Evolutionary conservation across 371 early-diverging fungal genomes (phyloP), one percentile per base, ranked within the genome.

Genomic region (Umbelopsis sp.): DNA sequence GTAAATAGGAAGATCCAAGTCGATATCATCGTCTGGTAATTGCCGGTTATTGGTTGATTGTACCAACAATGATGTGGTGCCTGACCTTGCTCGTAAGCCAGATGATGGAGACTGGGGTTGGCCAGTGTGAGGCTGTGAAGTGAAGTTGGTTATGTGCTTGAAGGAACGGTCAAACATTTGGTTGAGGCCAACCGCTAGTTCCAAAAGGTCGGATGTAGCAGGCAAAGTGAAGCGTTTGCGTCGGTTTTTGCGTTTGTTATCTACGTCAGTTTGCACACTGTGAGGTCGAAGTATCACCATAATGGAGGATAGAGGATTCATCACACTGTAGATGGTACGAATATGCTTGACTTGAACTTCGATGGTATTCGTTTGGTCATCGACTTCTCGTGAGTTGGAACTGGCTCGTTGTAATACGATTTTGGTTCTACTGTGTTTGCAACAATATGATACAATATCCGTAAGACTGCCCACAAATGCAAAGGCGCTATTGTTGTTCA

Each of bases 241-340:
- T 57, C 18, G 57, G 16, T 32, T 29, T 35, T 11, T 35, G 32
- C 18, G 32, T 35, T 57, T 35, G 29, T 6, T 32, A 48, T 48
- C 48, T 18, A 11, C 1, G 48, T 48, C 48, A 48, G 16, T 2
- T 57, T 57, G 57, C 12, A 57, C 14, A 14, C 35, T 57, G 57
- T 57, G 57, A 10, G 57, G 57, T 57, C 57, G 57, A 37, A 57
- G 57, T 16, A 32, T 35, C 35, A 57, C 57, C 57, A 57, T 57
- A 16, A 57, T 29, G 35, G 57, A 57, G 7, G 57, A 12, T 9
- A 57, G 14, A 3, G 57, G 57, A 14, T 57, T 57, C 57, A 57
- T 57, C 18, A 57, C 35, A 35, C 35, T 35, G 35, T 57, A 57
- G 16, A 57, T 4, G 37, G 9, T 57, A 35, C 57, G 57, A 57